Percentiles rank a stretch among this genome's conserved stretches.
Evolutionary conservation across 176 grass and related monocot genomes (phyloP).

Genomic region (Oryza glaberrima): DNA sequence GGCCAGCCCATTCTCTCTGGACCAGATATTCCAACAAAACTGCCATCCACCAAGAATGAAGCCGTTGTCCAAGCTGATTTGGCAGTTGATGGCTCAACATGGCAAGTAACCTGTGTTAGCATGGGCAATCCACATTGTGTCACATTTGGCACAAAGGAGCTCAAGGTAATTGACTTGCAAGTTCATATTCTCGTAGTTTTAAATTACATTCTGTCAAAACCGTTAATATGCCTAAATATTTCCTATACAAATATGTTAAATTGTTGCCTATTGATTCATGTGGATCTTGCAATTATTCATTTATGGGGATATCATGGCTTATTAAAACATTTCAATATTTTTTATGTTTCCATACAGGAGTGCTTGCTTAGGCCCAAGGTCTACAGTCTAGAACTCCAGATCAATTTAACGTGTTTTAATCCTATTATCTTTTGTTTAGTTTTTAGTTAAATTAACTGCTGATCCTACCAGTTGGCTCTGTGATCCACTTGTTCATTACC

Average conservation of each 20-base stretch:
- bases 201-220: not conserved
- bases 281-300: constrained; percentile 5
- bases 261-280: not conserved
- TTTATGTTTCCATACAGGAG: not conserved
- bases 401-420: constrained; percentile 30
- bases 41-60: constrained; percentile 63
- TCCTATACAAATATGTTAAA: not conserved
- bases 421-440: not conserved
- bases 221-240: not conserved
- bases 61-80: constrained; percentile 76
- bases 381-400: not conserved
- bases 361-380: constrained; percentile 5
- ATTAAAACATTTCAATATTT: constrained; percentile 10
- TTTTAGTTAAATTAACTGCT: constrained; percentile 1
- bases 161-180: constrained; percentile 51
- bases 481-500: constrained; percentile 12
- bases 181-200: not conserved
- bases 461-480: not conserved
- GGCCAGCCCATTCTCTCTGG: constrained; percentile 78
- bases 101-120: constrained; percentile 98
- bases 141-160: constrained; percentile 68
- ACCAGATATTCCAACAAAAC: constrained; percentile 80
- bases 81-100: constrained; percentile 68
- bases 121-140: constrained; percentile 99
- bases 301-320: constrained; percentile 1